phyloP scores from a whole-genome alignment of 2,329 filamentous ascomycete genomes.

The Ustulina deusta region DNA sequence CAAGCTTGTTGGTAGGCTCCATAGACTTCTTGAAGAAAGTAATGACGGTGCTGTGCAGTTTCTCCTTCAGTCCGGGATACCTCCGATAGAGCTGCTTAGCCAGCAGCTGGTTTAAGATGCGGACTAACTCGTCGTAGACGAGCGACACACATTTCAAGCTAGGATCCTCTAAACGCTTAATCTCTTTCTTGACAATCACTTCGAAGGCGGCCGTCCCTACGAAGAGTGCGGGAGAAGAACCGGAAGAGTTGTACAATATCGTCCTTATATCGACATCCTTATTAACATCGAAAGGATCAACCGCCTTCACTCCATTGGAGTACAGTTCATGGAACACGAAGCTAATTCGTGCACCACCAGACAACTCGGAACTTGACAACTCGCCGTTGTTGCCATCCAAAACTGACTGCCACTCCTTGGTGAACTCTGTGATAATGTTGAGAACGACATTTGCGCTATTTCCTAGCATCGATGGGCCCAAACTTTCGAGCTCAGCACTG shows the following conservation, averaged over 20 bases:
- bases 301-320: slow-evolving; percentile 95
- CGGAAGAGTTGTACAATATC: slow-evolving; percentile 98
- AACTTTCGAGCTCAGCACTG: slow-evolving; percentile 78
- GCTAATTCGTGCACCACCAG: slow-evolving; percentile 96
- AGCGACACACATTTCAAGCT: slow-evolving; percentile 97
- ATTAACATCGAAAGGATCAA: slow-evolving; percentile 96
- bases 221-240: slow-evolving; percentile 94
- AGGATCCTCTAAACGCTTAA: slow-evolving; percentile 94
- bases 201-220: slow-evolving; percentile 99
- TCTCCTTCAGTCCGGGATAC: slow-evolving; percentile 96
- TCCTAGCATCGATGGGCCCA: slow-evolving; percentile 94
- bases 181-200: slow-evolving; percentile 98
- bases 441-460: slow-evolving; percentile 97
- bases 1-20: slow-evolving; percentile 98
- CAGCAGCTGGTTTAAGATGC: slow-evolving; percentile 91
- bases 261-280: slow-evolving; percentile 98
- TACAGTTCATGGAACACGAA: slow-evolving; percentile 99
- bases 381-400: slow-evolving; percentile 97
- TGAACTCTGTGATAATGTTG: slow-evolving; percentile 99
- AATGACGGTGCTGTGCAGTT: slow-evolving; percentile 93
- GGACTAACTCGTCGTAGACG: slow-evolving; percentile 96
- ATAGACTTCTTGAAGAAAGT: slow-evolving; percentile 97
- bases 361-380: slow-evolving; percentile 92
- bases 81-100: slow-evolving; percentile 90
- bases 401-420: slow-evolving; percentile 96